Percentiles rank a stretch among this genome's conserved stretches.
Conservation (phyloP, 1,284 basidiomycete species). For the Sporisorium scitamineum region DNA sequence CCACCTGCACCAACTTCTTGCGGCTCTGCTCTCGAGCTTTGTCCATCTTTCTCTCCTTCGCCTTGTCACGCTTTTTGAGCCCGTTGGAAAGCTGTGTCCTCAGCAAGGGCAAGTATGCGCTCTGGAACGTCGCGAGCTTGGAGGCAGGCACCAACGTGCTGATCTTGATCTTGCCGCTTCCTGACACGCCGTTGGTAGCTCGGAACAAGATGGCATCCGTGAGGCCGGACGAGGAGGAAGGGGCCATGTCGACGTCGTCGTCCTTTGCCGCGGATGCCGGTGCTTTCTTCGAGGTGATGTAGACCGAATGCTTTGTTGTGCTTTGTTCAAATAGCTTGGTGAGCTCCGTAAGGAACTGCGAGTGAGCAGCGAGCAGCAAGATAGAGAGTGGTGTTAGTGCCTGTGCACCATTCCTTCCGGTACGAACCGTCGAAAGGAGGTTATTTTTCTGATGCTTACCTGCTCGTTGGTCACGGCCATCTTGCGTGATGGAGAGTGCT, state of each 20-base stretch:
- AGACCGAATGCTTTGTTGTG: slow-evolving; percentile 58
- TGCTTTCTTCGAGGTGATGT: slow-evolving; percentile 56
- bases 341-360: slow-evolving; percentile 59
- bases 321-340: slow-evolving; percentile 52
- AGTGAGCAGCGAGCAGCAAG: neutral
- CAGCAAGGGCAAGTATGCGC: slow-evolving; percentile 53
- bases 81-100: slow-evolving; percentile 50
- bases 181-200: slow-evolving; percentile 57
- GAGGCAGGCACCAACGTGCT: slow-evolving; percentile 54
- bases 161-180: slow-evolving; percentile 53
- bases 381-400: neutral
- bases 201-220: slow-evolving; percentile 54
- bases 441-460: slow-evolving; percentile 17
- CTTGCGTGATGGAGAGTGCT: neutral
- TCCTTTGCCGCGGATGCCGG: slow-evolving; percentile 31
- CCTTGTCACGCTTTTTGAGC: slow-evolving; percentile 65
- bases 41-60: slow-evolving; percentile 65
- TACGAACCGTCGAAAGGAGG: neutral
- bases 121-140: slow-evolving; percentile 47
- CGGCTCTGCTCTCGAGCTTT: slow-evolving; percentile 53
- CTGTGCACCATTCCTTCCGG: too few species aligned
- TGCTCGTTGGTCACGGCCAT: slow-evolving; percentile 42
- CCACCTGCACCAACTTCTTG: slow-evolving; percentile 57
- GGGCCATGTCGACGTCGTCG: slow-evolving; percentile 44
- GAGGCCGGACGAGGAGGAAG: slow-evolving; percentile 27